A percentile compares a stretch with the other conserved stretches of the same genome.
phyloP scores from a whole-genome alignment of 495 filamentous ascomycete genomes.

The Daldinia loculata region DNA sequence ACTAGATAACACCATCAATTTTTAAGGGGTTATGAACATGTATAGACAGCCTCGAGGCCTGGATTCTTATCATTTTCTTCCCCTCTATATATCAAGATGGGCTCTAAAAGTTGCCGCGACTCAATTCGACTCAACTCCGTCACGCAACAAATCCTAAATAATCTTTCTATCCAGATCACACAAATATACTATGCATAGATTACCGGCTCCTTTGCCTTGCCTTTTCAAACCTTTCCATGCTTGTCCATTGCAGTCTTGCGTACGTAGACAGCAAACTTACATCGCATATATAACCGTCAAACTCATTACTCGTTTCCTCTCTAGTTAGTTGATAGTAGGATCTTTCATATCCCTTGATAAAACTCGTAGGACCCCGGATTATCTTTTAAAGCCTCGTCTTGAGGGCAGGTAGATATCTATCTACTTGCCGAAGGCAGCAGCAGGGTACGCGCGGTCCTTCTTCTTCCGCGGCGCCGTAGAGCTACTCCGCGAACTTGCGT shows the following conservation, averaged over 20 bases:
- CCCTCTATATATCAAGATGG: background rate
- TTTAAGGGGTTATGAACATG: background rate
- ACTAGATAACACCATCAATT: background rate
- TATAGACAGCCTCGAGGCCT: background rate
- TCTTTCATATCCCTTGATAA: background rate
- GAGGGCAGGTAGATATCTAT: background rate
- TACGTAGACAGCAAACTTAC: background rate
- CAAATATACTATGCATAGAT: background rate
- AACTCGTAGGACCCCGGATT: background rate
- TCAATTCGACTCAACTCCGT: background rate
- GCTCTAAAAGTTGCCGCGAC: background rate
- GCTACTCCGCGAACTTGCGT: slow-evolving; percentile 59
- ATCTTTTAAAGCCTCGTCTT: background rate
- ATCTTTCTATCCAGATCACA: background rate
- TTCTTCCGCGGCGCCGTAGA: slow-evolving; percentile 55
- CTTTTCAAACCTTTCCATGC: background rate
- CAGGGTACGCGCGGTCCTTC: slow-evolving; percentile 60
- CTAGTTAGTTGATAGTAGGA: background rate
- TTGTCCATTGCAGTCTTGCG: background rate
- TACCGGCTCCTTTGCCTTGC: slow-evolving; percentile 7
- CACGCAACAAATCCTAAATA: background rate
- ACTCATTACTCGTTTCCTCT: slow-evolving; percentile 1
- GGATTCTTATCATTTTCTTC: background rate
- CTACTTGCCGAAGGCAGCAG: slow-evolving; percentile 60
- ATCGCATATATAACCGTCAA: background rate